phyloP scores from a whole-genome alignment of 768 basidiomycete genomes.

The Mycena olivaceomarginata region DNA sequence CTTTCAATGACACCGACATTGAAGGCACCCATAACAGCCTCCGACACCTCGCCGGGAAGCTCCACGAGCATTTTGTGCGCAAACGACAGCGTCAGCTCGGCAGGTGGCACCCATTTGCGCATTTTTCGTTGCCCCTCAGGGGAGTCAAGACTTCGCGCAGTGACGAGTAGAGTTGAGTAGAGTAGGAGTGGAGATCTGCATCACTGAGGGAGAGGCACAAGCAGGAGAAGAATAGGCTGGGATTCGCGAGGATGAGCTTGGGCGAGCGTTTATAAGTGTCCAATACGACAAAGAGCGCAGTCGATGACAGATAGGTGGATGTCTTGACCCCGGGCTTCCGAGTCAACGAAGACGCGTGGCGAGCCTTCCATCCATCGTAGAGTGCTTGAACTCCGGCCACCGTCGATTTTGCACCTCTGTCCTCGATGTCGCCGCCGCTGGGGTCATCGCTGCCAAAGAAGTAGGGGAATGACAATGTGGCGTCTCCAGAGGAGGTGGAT shows the following conservation, averaged over 20 bases:
- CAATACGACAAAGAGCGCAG: constrained; percentile 39
- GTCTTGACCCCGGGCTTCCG: constrained; percentile 12
- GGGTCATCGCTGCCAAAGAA: constrained; percentile 39
- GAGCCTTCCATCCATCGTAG: constrained; percentile 42
- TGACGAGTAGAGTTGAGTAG: constrained; percentile 23
- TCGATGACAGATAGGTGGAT: constrained; percentile 33
- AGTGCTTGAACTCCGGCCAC: constrained; percentile 34
- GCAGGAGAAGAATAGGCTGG: constrained; percentile 44
- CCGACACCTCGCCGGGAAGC: constrained; percentile 39
- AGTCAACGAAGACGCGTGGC: constrained; percentile 29
- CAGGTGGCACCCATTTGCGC: constrained; percentile 42
- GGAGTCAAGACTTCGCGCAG: constrained; percentile 35
- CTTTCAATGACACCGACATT: constrained; percentile 32
- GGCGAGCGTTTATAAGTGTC: constrained; percentile 27
- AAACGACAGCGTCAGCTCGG: constrained; percentile 44
- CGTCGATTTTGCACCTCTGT: constrained; percentile 41
- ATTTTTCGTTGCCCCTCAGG: constrained; percentile 7
- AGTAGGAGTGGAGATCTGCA: constrained; percentile 31
- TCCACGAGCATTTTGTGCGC: constrained; percentile 42
- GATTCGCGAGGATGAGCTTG: constrained; percentile 41
- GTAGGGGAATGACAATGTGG: constrained; percentile 36
- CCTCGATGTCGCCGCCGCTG: constrained; percentile 46
- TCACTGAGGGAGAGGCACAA: constrained; percentile 39
- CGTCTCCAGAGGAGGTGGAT: constrained; percentile 5
- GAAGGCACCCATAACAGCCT: constrained; percentile 39